phyloP scores from a whole-genome alignment of 2,329 filamentous ascomycete genomes.

The Penicillium italicum region DNA sequence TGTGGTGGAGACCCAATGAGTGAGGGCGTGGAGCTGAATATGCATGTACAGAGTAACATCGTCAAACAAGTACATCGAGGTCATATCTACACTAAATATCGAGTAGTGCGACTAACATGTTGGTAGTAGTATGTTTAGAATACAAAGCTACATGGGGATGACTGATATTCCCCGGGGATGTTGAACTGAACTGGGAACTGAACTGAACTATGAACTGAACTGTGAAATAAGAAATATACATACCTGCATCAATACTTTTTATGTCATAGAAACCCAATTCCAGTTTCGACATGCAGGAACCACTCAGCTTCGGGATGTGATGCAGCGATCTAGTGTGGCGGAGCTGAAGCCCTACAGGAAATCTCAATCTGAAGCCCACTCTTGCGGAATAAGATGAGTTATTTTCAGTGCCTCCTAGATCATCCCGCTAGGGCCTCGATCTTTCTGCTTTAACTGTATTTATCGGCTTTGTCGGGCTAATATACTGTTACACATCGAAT shows the following conservation, averaged over 20 bases:
- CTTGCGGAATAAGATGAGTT: no score
- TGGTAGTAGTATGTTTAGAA: background rate
- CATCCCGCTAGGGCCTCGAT: background rate
- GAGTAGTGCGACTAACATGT: background rate
- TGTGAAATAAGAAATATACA: background rate
- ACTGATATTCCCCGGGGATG: background rate
- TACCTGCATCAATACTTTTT: background rate
- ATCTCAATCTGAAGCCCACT: no score
- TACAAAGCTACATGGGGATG: no score
- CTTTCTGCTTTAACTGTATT: background rate
- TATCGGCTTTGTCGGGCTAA: background rate
- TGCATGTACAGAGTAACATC: background rate
- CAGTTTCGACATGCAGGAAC: conserved; percentile 3
- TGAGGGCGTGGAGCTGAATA: background rate
- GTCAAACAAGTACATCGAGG: background rate
- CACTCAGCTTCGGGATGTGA: background rate
- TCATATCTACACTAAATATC: background rate
- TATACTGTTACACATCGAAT: conserved; percentile 3
- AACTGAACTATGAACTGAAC: background rate
- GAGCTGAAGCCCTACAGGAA: background rate
- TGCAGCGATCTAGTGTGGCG: background rate
- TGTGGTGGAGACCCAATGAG: background rate
- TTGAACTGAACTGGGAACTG: background rate
- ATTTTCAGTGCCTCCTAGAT: background rate
- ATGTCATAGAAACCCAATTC: background rate